Evolutionary conservation across 83 land plant species (phyloP), one percentile per base, ranked within the genome.

Genomic region (Diphasiastrum complanatum): DNA sequence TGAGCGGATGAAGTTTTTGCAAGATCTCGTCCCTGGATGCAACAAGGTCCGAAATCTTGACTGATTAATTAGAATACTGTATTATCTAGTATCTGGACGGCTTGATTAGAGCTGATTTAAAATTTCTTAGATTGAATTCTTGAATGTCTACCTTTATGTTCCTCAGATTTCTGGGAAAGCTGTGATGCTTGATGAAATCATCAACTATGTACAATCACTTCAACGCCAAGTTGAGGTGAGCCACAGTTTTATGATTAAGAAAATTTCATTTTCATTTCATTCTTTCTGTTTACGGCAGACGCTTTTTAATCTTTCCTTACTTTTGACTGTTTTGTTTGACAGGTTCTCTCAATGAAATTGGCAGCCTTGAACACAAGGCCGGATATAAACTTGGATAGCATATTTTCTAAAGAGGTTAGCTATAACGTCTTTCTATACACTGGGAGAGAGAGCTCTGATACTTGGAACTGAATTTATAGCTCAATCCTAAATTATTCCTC

Each of bases 161-260:
- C 38, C 67, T 43, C 62, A 86, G 92, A 82, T 86, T 8, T 80
- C 82, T 55, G 87, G 86, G 19, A 85, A 86, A 68, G 91, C 91
- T 38, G 87, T 86, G 0, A 86, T 86, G 91, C 87, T 86, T 36
- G 91, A 86, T 64, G 95, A 88, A 62, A 88, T 88, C 41, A 88
- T 88, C 27, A 88, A 88, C 55, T 88, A 88, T 61, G 95, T 88
- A 14, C 95, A 88, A 64, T 85, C 95, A 1, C 54, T 88, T 66
- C 95, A 88, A 54, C 80, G 87, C 16, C 91, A 86, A 63, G 87
- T 86, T 50, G 91, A 86, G 51, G 4, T n/a, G 23, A 5, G n/a
- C n/a, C n/a, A n/a, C 24, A 5, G 18, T 24, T n/a, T 5, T n/a
- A n/a, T n/a, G n/a, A n/a, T n/a, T n/a, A n/a, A n/a, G n/a, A n/a